Percentiles rank a stretch among this genome's conserved stretches.
Evolutionary conservation across 805 yeast species (phyloP).

Genomic region (Priceomyces fermenticarens): DNA sequence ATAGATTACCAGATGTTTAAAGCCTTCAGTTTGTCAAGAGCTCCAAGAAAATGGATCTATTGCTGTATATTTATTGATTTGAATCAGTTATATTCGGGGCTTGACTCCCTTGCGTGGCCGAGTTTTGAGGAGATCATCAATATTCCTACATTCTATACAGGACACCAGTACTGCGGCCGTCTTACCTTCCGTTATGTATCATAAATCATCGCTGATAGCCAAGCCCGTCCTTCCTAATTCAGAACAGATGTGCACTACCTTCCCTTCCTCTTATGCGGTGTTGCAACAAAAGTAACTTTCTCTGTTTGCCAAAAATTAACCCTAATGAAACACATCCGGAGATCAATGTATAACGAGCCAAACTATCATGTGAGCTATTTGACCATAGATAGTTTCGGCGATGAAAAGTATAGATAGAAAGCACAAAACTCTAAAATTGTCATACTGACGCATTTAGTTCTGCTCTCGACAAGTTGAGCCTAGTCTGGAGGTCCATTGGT

Average conservation of each 20-base stretch:
- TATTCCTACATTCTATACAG: slow-evolving; percentile 1
- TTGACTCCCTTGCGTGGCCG: not conserved
- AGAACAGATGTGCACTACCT: no score
- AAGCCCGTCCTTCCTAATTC: no score
- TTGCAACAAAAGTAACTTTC: no score
- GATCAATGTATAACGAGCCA: no score
- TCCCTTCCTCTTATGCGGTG: no score
- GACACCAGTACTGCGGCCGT: slow-evolving; percentile 1
- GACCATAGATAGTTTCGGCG: no score
- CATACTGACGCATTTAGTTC: no score
- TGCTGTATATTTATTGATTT: no score
- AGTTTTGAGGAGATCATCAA: slow-evolving; percentile 3
- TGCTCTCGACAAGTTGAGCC: slow-evolving; percentile 4
- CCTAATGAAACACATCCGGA: not conserved
- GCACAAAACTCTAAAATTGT: no score
- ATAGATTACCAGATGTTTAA: not conserved
- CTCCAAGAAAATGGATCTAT: not conserved
- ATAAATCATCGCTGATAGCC: no score
- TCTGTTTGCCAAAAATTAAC: not conserved
- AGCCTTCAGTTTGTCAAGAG: not conserved
- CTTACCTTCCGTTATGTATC: not conserved
- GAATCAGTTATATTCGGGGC: not conserved
- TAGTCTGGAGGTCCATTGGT: slow-evolving; percentile 5
- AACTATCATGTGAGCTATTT: no score
- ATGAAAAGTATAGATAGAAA: no score